These are phyloP conservation scores for Vanderwaltozyma tropicalis DNA, from an alignment of 805 yeast genomes.

Conservation along the genomic window DNA sequence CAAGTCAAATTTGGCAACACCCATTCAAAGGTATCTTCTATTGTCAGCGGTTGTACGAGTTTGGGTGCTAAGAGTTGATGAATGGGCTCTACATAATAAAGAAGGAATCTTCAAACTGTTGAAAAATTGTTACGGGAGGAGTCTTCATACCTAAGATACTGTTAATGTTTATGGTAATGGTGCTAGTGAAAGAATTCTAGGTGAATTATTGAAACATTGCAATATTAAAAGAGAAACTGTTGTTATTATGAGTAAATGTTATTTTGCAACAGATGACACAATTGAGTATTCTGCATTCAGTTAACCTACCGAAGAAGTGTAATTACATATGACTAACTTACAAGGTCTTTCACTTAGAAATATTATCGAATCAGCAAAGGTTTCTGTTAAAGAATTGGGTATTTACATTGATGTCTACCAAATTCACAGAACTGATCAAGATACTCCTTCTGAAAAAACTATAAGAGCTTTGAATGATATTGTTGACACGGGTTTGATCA, in stretches of 20 bases:
- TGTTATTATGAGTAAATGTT: constrained; percentile 43
- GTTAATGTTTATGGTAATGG: constrained; percentile 43
- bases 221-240: constrained; percentile 44
- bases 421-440: constrained; percentile 41
- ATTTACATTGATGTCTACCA: constrained; percentile 41
- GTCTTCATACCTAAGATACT: constrained; percentile 40
- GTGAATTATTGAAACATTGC: constrained; percentile 44
- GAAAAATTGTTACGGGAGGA: constrained; percentile 38
- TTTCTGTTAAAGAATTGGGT: constrained; percentile 35
- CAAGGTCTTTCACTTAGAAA: constrained; percentile 38
- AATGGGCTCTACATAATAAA: constrained; percentile 41
- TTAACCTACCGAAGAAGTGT: neutral
- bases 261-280: constrained; percentile 24
- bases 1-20: constrained; percentile 32
- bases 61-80: constrained; percentile 36
- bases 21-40: constrained; percentile 39
- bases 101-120: constrained; percentile 35
- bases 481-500: constrained; percentile 29
- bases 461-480: constrained; percentile 42
- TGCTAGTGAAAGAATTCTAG: constrained; percentile 37
- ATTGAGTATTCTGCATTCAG: constrained; percentile 1
- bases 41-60: constrained; percentile 48
- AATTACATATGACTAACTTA: constrained; percentile 26
- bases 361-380: constrained; percentile 35
- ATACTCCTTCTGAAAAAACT: constrained; percentile 39